Base-by-base conservation (phyloP, 148 eudicot species). In the Spergularia marina region DNA sequence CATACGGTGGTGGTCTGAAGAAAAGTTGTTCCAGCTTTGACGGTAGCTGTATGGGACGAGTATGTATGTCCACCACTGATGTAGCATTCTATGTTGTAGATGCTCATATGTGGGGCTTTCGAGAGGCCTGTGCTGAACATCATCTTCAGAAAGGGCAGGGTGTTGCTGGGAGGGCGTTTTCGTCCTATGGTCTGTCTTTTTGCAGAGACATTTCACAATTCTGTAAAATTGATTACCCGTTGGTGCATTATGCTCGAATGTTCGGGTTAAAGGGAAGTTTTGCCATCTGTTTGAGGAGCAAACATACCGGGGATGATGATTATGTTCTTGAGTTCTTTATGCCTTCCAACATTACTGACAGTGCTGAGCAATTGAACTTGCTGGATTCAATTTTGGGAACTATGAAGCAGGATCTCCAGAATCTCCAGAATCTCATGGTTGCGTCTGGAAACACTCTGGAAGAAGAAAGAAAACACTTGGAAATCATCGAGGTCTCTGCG, bases 41-140 rank as follows among this genome's bases (percentile, higher is more conserved):
- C 75, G 93, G 91, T 70, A 89, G 96, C 75, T 95, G 99, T 78
- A 92, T 89, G 92, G 99, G 86, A 30, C 89, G 87, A 82, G 83
- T 90, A 44, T 95, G 98, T 85, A 92, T 95, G 97, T 95, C 98
- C 60, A 90, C 97, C 79, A 89, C 94, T 16, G 98, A 90, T 81
- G 91, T 84, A 62, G 97, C 98, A 79, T 88, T 83, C 72, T 95
- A 95, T 81, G 89, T 95, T 73, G 91, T 92, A 23, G 98, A 95
- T 78, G 87, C 96, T 82, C 90, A 78, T 70, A 85, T 89, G 90
- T 92, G 96, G 97, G 97, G 94, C 74, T 95, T 95, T 79, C 86
- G 91, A 30, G 98, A 95, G 44, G 99, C 99, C 57, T 95, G 99
- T 82, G 85, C 89, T 47, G 98, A 95, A 86, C 97, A 92, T 83